These are phyloP conservation scores for Crithidia mellificae DNA, from an alignment of 208 protist genomes.

Conservation along the genomic window DNA sequence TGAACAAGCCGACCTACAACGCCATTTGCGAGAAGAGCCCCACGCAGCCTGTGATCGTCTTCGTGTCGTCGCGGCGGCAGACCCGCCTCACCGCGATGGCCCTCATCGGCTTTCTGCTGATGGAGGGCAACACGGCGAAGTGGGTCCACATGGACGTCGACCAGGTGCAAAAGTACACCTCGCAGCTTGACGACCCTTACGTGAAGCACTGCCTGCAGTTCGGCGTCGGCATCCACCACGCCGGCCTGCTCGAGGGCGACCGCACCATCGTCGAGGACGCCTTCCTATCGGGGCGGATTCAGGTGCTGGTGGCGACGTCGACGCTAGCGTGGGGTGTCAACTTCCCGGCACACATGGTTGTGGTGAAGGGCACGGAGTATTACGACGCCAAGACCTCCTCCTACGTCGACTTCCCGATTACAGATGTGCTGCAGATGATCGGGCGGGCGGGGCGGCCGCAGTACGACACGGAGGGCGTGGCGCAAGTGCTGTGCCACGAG, in stretches of 20 bases:
- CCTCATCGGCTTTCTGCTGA: constrained; percentile 94
- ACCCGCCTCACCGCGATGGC: constrained; percentile 99
- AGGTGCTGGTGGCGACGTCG: constrained; percentile 98
- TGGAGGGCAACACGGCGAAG: constrained; percentile 92
- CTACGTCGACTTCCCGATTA: constrained; percentile 99
- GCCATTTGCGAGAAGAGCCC: constrained; percentile 95
- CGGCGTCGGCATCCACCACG: constrained; percentile 99
- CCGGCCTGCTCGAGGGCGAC: constrained; percentile 91
- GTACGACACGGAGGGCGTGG: constrained; percentile 95
- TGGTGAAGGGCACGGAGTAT: constrained; percentile 99
- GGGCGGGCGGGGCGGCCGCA: constrained; percentile 98
- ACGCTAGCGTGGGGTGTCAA: constrained; percentile 99
- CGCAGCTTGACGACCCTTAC: constrained; percentile 81
- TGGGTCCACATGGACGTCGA: constrained; percentile 92
- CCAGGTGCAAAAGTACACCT: constrained; percentile 83
- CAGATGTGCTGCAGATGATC: constrained; percentile 99
- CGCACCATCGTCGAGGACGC: constrained; percentile 93
- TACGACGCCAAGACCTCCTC: constrained; percentile 96
- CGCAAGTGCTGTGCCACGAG: constrained; percentile 97
- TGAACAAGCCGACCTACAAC: constrained; percentile 99
- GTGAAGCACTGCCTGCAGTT: constrained; percentile 97
- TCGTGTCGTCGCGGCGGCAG: constrained; percentile 98
- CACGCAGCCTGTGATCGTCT: constrained; percentile 98
- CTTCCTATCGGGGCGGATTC: constrained; percentile 94
- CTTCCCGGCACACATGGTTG: constrained; percentile 99